phyloP scores from a whole-genome alignment of 2,329 filamentous ascomycete genomes.

The Decorospora gaudefroyi region DNA sequence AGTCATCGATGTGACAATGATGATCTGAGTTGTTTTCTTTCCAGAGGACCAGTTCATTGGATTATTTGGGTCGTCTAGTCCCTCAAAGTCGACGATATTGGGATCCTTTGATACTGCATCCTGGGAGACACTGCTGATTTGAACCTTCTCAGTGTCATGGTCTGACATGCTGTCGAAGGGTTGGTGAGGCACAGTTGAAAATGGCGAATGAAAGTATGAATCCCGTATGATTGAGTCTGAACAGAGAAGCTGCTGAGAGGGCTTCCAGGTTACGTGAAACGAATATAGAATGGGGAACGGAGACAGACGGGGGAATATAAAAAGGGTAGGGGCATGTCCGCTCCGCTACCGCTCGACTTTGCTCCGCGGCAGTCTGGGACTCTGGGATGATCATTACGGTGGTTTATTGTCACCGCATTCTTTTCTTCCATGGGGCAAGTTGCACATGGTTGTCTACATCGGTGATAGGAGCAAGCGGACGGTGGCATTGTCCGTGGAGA shows the following conservation, averaged over 20 bases:
- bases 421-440: too few species aligned
- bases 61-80: slow-evolving; percentile 38
- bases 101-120: slow-evolving; percentile 37
- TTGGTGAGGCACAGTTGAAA: neutral
- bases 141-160: neutral
- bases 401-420: too few species aligned
- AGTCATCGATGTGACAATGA: slow-evolving; percentile 10
- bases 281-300: too few species aligned
- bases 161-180: neutral
- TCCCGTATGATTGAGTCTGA: neutral
- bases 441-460: too few species aligned
- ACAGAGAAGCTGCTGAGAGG: neutral
- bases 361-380: too few species aligned
- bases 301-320: neutral
- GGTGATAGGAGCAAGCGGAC: too few species aligned
- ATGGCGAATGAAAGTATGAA: neutral
- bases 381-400: too few species aligned
- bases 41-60: slow-evolving; percentile 16
- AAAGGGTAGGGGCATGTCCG: too few species aligned
- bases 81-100: slow-evolving; percentile 62
- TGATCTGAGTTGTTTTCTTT: slow-evolving; percentile 3
- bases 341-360: too few species aligned
- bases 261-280: neutral
- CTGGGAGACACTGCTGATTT: neutral
- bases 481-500: neutral